Evolutionary conservation across 2,329 filamentous ascomycete genomes (phyloP).

Genomic region (Aspergillus viridinutans): DNA sequence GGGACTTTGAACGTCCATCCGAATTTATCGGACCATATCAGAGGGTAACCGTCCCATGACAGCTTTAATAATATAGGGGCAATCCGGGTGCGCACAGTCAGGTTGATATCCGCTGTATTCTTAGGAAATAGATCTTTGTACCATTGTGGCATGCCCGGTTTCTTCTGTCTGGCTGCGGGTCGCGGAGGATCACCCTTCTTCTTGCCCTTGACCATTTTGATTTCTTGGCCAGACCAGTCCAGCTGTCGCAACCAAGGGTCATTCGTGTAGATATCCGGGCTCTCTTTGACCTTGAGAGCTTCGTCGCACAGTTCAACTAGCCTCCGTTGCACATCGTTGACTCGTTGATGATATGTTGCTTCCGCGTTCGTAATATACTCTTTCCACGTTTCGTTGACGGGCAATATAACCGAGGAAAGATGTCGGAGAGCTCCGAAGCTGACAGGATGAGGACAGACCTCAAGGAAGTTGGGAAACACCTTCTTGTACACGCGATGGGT

Average conservation of each 20-base stretch:
- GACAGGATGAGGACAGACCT: conserved; percentile 91
- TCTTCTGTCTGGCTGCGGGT: conserved; percentile 80
- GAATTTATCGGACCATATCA: conserved; percentile 89
- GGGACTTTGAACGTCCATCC: conserved; percentile 90
- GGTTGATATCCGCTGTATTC: conserved; percentile 60
- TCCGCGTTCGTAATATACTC: conserved; percentile 80
- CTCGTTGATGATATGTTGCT: conserved; percentile 72
- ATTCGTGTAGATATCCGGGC: conserved; percentile 64
- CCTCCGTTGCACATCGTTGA: conserved; percentile 71
- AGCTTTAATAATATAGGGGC: conserved; percentile 79
- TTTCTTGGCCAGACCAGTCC: conserved; percentile 91
- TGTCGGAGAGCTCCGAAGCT: conserved; percentile 93
- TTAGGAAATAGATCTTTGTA: conserved; percentile 85
- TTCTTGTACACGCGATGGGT: conserved; percentile 93
- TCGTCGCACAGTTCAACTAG: conserved; percentile 69
- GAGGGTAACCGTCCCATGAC: conserved; percentile 81
- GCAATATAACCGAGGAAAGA: conserved; percentile 87
- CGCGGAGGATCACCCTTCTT: conserved; percentile 76
- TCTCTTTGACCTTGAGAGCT: conserved; percentile 68
- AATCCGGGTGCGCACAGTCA: conserved; percentile 83
- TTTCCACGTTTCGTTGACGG: conserved; percentile 84
- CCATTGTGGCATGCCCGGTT: conserved; percentile 91
- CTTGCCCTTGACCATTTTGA: conserved; percentile 87
- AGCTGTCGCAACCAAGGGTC: conserved; percentile 92
- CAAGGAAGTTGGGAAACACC: conserved; percentile 83